Base-by-base conservation (phyloP, 306 rosid genomes). In the Quercus alba region DNA sequence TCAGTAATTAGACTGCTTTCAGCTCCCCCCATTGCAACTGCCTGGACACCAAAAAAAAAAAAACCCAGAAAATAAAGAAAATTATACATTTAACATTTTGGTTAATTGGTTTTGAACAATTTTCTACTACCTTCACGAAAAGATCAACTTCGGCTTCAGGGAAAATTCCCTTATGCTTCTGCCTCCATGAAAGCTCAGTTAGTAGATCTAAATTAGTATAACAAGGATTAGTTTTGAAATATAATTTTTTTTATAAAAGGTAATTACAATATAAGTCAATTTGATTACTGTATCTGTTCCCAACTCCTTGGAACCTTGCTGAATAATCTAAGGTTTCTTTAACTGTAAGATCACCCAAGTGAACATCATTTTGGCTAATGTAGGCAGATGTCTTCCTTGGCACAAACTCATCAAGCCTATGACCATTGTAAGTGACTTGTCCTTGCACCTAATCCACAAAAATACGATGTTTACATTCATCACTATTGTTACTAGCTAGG, bases 91-190 rank as follows among this genome's bases (percentile, higher is more conserved):
- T 23, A 3, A 49, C 54, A 49, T 49, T 49, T 49, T 49, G 54
- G 14, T 11, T 23, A 20, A 59, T 59, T 10, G 66, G 31, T 5
- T 13, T 59, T 21, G 66, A 23, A 23, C 18, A 59, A 3, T 21
- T 10, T 21, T 11, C 31, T 23, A 59, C 23, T 82, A 87, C 91
- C 88, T 87, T 87, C 91, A 87, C 83, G 87, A 82, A 87, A 75
- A 87, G 91, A 80, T 87, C 91, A 72, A 87, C 73, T 52, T 87
- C 91, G 69, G 87, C 80, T 33, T 87, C 88, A 38, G 91, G 91
- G 17, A 87, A 82, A 71, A 87, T 87, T n/a, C 88, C 91, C 38
- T 87, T 87, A 66, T 82, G 85, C 62, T 85, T 87, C 73, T 87
- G 87, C 31, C 91, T 85, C 73, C 84, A 85, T 9, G 88, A 85